Evolutionary conservation across 1,284 basidiomycete genomes (phyloP), one percentile per base, ranked within the genome.

Genomic region (Cryptococcus neoformans): DNA sequence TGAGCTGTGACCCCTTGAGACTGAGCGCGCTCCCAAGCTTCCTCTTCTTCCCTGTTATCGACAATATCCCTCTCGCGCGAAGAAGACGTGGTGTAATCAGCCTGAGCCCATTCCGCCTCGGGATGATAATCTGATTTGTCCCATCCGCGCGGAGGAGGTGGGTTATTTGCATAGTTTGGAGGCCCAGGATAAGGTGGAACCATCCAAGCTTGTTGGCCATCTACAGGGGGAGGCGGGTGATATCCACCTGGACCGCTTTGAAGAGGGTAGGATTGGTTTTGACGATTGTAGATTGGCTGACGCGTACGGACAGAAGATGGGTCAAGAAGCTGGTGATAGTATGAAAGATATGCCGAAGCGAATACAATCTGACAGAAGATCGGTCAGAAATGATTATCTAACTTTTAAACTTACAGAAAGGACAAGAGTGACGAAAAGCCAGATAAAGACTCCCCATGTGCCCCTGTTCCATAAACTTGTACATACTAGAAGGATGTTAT

Each of bases 281-380:
- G 48, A 16, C 21, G 14, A 10, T 38, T 37, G 21, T 16, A n/a
- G 28, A 58, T 54, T 35, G 63, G 62, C 6, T 57, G 28, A n/a
- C 59, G 53, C 16, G 79, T n/a, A 62, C 79, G 53, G 70, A 72
- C 70, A 28, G 78, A 79, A 5, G 74, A 65, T 0, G 88, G 87
- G 70, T 90, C 87, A 36, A 83, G 80, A 8, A 84, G 69, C 76
- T 91, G 89, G 28, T 84, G 83, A 70, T 87, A 85, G 78, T 85
- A 91, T 8, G 80, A 79, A 67, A 86, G 85, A 1, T 84, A 82
- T 62, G 87, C 72, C 51, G 82, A 64, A 40, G 83, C 80, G 79
- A 89, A 88, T 53, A 88, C 68, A 17, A 80, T 60, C 54, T 84
- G 79, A 28, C 28, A 28, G 28, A 8, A 42, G n/a, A 44, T 10